Evolutionary conservation across 1,284 basidiomycete species (phyloP).

Genomic region (Ganoderma meredithae): DNA sequence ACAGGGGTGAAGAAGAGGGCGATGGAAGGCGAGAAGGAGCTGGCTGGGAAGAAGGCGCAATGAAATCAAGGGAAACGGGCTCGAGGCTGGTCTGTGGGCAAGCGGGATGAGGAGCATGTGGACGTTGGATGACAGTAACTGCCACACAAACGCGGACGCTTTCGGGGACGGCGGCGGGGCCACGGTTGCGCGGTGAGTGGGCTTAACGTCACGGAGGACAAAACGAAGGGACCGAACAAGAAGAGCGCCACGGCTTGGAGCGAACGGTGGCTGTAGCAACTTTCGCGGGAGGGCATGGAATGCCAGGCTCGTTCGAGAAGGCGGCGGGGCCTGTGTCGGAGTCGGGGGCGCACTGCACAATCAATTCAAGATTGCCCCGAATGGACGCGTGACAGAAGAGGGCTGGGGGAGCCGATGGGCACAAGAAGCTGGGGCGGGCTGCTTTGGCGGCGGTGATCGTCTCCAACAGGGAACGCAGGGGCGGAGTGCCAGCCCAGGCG

Average conservation of each 20-base stretch:
- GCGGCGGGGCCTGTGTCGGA: slow-evolving; percentile 17
- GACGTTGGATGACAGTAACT: slow-evolving; percentile 23
- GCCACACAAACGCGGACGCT: slow-evolving; percentile 20
- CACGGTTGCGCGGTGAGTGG: slow-evolving; percentile 4
- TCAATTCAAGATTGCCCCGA: neutral
- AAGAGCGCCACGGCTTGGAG: neutral
- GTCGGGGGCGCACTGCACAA: neutral
- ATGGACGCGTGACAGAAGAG: slow-evolving; percentile 19
- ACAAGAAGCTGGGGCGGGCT: slow-evolving; percentile 5
- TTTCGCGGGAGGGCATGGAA: slow-evolving; percentile 33
- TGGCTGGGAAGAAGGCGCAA: neutral
- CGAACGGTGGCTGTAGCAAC: slow-evolving; percentile 14
- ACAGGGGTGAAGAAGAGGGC: neutral
- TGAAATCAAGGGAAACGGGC: neutral
- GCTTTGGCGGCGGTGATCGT: slow-evolving; percentile 7
- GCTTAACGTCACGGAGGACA: neutral
- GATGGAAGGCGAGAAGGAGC: neutral
- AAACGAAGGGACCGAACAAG: neutral
- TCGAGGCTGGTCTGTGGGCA: neutral
- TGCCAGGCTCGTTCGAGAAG: slow-evolving; percentile 21
- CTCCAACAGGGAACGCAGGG: neutral
- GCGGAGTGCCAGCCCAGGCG: neutral
- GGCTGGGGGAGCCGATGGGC: slow-evolving; percentile 5
- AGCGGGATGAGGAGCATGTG: neutral
- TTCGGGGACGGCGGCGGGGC: neutral